A percentile compares a stretch with the other conserved stretches of the same genome.
phyloP scores from a whole-genome alignment of 2,329 filamentous ascomycete genomes.

The Gnomoniopsis sp. region DNA sequence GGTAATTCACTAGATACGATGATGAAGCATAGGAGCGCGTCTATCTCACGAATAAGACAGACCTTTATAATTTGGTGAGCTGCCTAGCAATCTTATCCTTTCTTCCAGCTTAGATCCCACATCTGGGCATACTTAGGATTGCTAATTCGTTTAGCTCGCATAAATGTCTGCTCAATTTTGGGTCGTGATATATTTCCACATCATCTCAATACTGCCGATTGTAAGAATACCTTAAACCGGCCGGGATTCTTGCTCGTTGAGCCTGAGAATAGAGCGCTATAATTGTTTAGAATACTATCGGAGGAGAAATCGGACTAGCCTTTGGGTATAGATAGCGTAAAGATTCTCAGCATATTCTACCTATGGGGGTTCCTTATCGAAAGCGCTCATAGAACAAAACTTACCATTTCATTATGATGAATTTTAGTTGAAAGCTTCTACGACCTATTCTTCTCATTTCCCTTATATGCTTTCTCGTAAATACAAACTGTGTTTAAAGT shows the following conservation, averaged over 20 bases:
- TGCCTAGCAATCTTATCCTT: background rate
- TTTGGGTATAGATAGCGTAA: background rate
- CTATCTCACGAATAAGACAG: background rate
- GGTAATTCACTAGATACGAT: no score
- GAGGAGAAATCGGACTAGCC: background rate
- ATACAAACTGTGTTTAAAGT: background rate
- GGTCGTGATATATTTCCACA: background rate
- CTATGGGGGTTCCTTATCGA: background rate
- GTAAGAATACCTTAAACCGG: background rate
- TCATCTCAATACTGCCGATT: background rate
- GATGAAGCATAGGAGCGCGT: no score
- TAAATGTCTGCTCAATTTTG: background rate
- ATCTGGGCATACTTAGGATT: background rate
- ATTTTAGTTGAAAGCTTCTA: no score
- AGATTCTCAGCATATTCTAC: background rate
- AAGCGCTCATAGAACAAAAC: background rate
- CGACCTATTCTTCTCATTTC: background rate
- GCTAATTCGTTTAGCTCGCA: background rate
- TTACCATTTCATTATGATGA: no score
- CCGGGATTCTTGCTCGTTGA: background rate
- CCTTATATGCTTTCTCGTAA: background rate
- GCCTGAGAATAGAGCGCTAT: background rate
- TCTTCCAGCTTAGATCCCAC: background rate
- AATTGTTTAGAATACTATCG: background rate
- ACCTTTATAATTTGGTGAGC: background rate